Evolutionary conservation across 2,329 filamentous ascomycete genomes (phyloP).

Genomic region (Diaporthe sp.): DNA sequence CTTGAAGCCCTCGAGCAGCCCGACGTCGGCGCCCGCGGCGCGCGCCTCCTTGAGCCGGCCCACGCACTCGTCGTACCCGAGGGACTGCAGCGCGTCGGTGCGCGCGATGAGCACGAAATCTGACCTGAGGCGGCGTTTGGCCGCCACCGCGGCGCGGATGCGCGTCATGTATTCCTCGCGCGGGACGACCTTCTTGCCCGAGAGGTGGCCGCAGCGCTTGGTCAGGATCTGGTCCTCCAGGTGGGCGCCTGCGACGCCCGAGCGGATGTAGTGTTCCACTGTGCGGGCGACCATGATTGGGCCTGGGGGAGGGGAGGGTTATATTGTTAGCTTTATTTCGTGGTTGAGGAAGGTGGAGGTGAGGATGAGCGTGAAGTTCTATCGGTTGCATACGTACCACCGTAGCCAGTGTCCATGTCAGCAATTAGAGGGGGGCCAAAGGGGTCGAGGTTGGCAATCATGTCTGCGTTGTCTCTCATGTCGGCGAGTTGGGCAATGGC

Average conservation of each 20-base stretch:
- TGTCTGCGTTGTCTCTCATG: conserved; percentile 66
- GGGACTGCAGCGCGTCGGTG: conserved; percentile 67
- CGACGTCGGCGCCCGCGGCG: conserved; percentile 65
- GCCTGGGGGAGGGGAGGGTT: conserved; percentile 39
- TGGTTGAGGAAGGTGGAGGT: background rate
- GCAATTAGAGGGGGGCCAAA: conserved; percentile 62
- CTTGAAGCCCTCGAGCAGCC: conserved; percentile 66
- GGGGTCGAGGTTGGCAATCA: conserved; percentile 65
- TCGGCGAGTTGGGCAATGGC: conserved; percentile 67
- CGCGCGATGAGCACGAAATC: conserved; percentile 73
- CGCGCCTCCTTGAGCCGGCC: conserved; percentile 60
- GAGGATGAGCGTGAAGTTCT: background rate
- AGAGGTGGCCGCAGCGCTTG: conserved; percentile 57
- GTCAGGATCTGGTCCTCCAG: conserved; percentile 54
- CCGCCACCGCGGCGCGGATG: conserved; percentile 50
- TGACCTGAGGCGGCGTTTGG: conserved; percentile 51
- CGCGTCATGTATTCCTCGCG: conserved; percentile 48
- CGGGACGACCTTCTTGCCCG: conserved; percentile 53
- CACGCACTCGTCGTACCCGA: conserved; percentile 66
- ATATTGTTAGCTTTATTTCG: too few relatives aligned
- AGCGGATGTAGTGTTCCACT: conserved; percentile 66
- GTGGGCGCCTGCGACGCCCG: conserved; percentile 61
- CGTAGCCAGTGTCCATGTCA: conserved; percentile 69
- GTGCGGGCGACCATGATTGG: conserved; percentile 55
- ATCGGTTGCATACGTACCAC: conserved; percentile 52